Base-by-base conservation (phyloP, 345 rosid genomes). In the Fremontodendron californicum region DNA sequence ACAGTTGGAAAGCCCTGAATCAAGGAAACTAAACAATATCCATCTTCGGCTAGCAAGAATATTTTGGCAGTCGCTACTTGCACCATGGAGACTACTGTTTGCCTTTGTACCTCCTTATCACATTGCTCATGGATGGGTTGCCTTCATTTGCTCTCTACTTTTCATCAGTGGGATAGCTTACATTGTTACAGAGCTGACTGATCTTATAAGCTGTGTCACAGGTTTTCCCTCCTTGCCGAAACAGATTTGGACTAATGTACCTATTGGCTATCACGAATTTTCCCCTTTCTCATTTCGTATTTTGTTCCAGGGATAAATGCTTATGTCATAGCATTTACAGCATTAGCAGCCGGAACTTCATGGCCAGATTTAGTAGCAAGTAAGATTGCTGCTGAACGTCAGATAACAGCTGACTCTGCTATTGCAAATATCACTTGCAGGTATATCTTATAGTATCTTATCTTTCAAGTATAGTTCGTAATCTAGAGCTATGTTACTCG, bases 301-400 rank as follows among this genome's bases (percentile, higher is more conserved):
- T 21, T 25, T 52, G 21, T 73, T 75, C 74, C 90, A 95, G 99
- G 96, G 77, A 86, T 95, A 85, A 88, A 95, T 86, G 83, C 94
- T 73, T 95, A 95, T 83, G 94, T 95, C 84, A 90, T 95, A 80
- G 98, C 98, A 78, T 91, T 95, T 71, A 95, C 99, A 25, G 98
- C 94, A 54, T 82, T 95, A 67, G 99, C 99, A n/a, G 43, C 79
- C 79, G 98, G 98, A 80, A 93, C 99, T 60, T 95, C 99, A 39
- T 95, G 99, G 99, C 99, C 98, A 27, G 99, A 95, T 79, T 84
- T 95, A 74, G 97, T 95, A 77, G 98, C 98, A 11, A 93, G 99
- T 81, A 95, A 93, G 90, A 95, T 95, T 70, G 99, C 99, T 16
- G 97, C 94, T 60, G 98, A 95, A 73, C 89, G 99, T 68, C 98